Base-by-base conservation (phyloP, 768 basidiomycete species). In the Boletus coccyginus region DNA sequence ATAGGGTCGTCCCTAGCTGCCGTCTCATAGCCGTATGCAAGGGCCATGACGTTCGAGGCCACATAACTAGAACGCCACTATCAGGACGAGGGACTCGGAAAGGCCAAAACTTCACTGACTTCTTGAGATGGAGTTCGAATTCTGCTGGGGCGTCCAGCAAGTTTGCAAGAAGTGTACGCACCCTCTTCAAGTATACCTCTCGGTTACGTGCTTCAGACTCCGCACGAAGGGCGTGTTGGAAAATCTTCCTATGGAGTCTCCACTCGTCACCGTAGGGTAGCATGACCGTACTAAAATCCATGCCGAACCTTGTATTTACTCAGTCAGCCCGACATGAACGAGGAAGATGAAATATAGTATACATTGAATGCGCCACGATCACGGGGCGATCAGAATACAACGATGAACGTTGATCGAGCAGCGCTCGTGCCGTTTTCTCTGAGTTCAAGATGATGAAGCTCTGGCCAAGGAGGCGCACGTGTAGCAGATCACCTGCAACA, bases 241-340 rank as follows among this genome's bases (percentile, higher is more conserved):
- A 64, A 19, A 70, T 51, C 46, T 64, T 67, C 43, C 71, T 66
- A 46, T 73, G 73, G 9, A 65, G 60, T 29, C 53, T 66, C 73
- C 71, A 73, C 32, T 62, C 57, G 24, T 66, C 62, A 32, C 68
- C 64, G 32, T 72, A 73, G 16, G 69, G 64, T 31, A 71, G 52
- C 46, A 66, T 57, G 46, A 62, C 62, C 11, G 67, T 66, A 47
- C 59, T 70, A 19, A 73, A 70, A 21, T 64, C 58, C 54, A 66
- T 49, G 32, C 69, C 66, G 36, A 63, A 71, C 41, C 69, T 69
- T 38, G n/a, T 17, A 19, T 27, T 48, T 6, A n/a, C 13, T 41
- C 8, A 21, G 43, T 54, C 33, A 59, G 35, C 38, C 5, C 21
- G 16, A 21, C 9, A 50, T 39, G n/a, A 31, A 43, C 24, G 5